phyloP scores from a whole-genome alignment of 169 alveolate genomes.

The Eimeria maxima region DNA sequence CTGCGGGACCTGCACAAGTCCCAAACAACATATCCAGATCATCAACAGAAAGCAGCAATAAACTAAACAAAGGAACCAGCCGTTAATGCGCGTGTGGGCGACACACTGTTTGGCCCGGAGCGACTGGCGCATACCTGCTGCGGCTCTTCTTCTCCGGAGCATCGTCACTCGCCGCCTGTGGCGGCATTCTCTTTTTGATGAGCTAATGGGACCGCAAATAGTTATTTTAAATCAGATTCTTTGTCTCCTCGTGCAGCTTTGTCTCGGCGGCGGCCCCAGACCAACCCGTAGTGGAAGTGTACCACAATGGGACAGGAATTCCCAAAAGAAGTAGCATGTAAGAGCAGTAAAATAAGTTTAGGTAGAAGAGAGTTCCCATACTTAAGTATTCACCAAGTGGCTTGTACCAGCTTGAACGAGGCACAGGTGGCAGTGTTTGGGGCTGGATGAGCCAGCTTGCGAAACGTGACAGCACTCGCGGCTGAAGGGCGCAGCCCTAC shows the following conservation, averaged over 20 bases:
- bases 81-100: background rate
- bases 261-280: constrained; percentile 32
- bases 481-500: background rate
- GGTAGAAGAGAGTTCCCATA: background rate
- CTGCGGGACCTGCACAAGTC: constrained; percentile 73
- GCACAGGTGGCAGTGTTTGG: constrained; percentile 46
- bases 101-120: background rate
- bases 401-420: background rate
- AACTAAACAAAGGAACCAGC: background rate
- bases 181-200: constrained; percentile 64
- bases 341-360: background rate
- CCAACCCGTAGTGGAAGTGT: background rate
- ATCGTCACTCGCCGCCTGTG: constrained; percentile 71
- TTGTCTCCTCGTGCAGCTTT: constrained; percentile 17
- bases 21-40: background rate
- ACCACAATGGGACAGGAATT: background rate
- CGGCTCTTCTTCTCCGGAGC: constrained; percentile 72
- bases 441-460: constrained; percentile 19
- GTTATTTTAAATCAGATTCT: background rate
- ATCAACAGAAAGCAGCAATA: background rate
- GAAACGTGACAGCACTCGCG: background rate
- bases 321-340: background rate
- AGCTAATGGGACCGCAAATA: background rate
- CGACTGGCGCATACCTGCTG: constrained; percentile 22
- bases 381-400: background rate